These are phyloP conservation scores for Hyaloscypha finlandica DNA, from an alignment of 495 filamentous ascomycete species.

Conservation along the genomic window DNA sequence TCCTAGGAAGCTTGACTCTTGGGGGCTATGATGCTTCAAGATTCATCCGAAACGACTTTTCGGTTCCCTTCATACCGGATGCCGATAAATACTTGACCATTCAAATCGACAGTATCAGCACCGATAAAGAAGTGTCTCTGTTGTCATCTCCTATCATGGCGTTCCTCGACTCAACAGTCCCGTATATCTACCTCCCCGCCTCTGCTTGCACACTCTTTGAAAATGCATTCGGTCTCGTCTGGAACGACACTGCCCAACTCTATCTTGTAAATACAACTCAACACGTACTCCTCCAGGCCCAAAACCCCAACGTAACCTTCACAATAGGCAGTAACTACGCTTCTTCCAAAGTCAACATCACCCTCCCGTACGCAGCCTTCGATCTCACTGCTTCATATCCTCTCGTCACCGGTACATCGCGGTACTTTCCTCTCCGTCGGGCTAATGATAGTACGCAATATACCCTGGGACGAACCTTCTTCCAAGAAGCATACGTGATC, in stretches of 20 bases:
- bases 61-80: constrained; percentile 34
- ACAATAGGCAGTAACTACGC: constrained; percentile 44
- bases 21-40: constrained; percentile 57
- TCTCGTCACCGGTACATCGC: not conserved
- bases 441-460: constrained; percentile 53
- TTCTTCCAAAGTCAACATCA: constrained; percentile 47
- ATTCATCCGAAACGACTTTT: constrained; percentile 48
- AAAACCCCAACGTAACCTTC: constrained; percentile 53
- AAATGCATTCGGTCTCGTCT: constrained; percentile 49
- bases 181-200: constrained; percentile 56
- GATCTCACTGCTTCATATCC: constrained; percentile 44
- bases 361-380: constrained; percentile 56
- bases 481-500: constrained; percentile 53
- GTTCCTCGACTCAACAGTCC: constrained; percentile 55
- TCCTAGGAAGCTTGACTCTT: constrained; percentile 54
- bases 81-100: constrained; percentile 16
- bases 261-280: constrained; percentile 52
- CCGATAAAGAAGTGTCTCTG: constrained; percentile 25
- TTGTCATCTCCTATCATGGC: constrained; percentile 38
- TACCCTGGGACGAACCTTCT: constrained; percentile 55
- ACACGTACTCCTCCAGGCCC: constrained; percentile 42
- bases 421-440: constrained; percentile 56
- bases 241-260: constrained; percentile 45
- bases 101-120: constrained; percentile 17
- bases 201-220: constrained; percentile 57